A percentile compares a stretch with the other conserved stretches of the same genome.
Evolutionary conservation across 345 rosid genomes (phyloP).

Genomic region (Bruguiera sexangula): DNA sequence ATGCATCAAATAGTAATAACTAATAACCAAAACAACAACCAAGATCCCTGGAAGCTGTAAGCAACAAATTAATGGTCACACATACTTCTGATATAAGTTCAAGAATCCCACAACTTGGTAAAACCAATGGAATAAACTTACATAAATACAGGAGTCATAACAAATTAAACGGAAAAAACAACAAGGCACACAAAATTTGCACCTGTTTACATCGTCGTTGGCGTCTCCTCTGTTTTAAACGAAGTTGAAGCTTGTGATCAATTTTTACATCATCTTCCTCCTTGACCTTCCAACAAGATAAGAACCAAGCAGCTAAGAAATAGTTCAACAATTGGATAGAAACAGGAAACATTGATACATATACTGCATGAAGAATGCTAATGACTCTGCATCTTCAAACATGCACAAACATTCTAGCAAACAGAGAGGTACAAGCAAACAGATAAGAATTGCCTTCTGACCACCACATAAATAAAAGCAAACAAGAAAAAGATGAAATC

Average conservation of each 20-base stretch:
- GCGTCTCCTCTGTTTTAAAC: conserved; percentile 63
- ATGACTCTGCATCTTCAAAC: no score
- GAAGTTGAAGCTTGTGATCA: conserved; percentile 75
- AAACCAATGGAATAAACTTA: background rate
- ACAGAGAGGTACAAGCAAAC: no score
- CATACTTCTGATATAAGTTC: background rate
- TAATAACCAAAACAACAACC: no score
- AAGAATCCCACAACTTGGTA: background rate
- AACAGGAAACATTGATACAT: background rate
- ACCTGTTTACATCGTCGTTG: conserved; percentile 66
- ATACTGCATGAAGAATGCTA: background rate
- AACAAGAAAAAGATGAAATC: no score
- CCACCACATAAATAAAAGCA: no score
- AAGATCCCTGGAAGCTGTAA: background rate
- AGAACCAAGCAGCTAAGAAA: conserved; percentile 6
- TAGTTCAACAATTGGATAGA: conserved; percentile 2
- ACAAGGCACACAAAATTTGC: conserved; percentile 11
- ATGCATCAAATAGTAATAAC: background rate
- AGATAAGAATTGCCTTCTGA: no score
- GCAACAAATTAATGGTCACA: background rate
- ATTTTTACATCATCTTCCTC: conserved; percentile 91
- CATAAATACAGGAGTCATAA: no score
- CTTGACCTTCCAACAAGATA: conserved; percentile 57
- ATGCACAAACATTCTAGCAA: no score
- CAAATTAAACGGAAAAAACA: background rate